Percentiles rank a stretch among this genome's conserved stretches.
Conservation (phyloP, 2,329 filamentous ascomycete species). For the Aspergillus aculeatinus region DNA sequence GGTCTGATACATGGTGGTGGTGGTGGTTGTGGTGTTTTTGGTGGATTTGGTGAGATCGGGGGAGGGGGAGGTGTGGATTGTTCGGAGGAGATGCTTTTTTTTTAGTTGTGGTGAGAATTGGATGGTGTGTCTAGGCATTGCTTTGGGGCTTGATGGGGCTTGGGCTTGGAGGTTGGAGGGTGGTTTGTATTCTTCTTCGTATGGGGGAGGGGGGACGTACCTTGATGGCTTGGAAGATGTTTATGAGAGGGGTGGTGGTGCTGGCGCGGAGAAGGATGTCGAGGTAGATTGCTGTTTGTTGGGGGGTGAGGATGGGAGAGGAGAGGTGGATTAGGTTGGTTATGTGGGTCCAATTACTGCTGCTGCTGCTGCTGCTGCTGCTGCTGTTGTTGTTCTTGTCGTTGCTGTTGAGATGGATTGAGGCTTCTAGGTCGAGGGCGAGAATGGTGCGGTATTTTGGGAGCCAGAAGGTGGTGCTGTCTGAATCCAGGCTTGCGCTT, state of each 20-base stretch:
- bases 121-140: background rate
- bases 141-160: background rate
- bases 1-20: constrained; percentile 42
- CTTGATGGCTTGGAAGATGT: constrained; percentile 35
- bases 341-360: constrained; percentile 62
- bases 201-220: constrained; percentile 35
- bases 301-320: constrained; percentile 30
- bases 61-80: constrained; percentile 58
- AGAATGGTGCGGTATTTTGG: constrained; percentile 66
- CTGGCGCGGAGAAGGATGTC: constrained; percentile 61
- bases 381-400: background rate
- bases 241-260: constrained; percentile 35
- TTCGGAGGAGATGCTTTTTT: constrained; percentile 68
- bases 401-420: constrained; percentile 56
- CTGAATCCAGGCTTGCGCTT: constrained; percentile 45
- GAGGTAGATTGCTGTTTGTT: constrained; percentile 63
- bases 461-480: constrained; percentile 44
- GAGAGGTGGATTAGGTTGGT: constrained; percentile 55
- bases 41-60: constrained; percentile 33
- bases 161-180: background rate
- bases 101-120: background rate
- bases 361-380: too few relatives aligned
- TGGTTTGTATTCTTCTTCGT: background rate
- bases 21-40: too few relatives aligned
- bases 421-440: constrained; percentile 77